Evolutionary conservation across 2,329 filamentous ascomycete species (phyloP), one percentile per base, ranked within the genome.

Genomic region (Aspergillus candidus): DNA sequence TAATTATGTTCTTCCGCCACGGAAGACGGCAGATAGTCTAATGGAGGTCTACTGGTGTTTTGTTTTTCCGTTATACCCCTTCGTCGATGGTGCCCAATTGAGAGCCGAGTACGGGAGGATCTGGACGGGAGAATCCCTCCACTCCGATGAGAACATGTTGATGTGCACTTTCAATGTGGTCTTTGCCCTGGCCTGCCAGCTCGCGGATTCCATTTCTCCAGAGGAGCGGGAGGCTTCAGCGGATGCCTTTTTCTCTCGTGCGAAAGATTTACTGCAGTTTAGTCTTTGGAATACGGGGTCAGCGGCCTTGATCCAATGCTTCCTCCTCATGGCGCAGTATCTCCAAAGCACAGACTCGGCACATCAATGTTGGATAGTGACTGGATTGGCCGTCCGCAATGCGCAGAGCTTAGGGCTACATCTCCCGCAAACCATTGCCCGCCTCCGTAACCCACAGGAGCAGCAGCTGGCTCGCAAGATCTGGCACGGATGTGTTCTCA

Each of bases 291-390:
- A 72, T 10, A 58, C 64, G 0, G 69, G 67, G 0, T 74, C 71
- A 0, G 51, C 71, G 0, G 70, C 69, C 35, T 43, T 72, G 1
- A 69, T 76, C 1, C 73, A 76, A 49, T 74, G 68, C 35, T 55
- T 75, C 1, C 53, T 76, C 0, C 56, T 76, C 4, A 72, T 72
- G 47, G 70, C 68, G 10, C 72, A 74, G 35, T 76, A 75, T 45
- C 55, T 75, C 0, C 73, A 75, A 35, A 72, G 73, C 36, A 75
- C 73, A 0, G 67, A 72, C 11, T 67, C 67, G 5, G 67, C 70
- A 0, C 69, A 75, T 45, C 68, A 73, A 44, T 74, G 71, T 1
- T 76, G 73, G 73, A 73, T 75, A 56, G 65, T 72, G 4, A 68
- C 72, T 0, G 72, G 72, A 0, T 59, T 70, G 4, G 72, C 72